Evolutionary conservation across 768 basidiomycete species (phyloP), one percentile per base, ranked within the genome.

Genomic region (Lactarius indigo): DNA sequence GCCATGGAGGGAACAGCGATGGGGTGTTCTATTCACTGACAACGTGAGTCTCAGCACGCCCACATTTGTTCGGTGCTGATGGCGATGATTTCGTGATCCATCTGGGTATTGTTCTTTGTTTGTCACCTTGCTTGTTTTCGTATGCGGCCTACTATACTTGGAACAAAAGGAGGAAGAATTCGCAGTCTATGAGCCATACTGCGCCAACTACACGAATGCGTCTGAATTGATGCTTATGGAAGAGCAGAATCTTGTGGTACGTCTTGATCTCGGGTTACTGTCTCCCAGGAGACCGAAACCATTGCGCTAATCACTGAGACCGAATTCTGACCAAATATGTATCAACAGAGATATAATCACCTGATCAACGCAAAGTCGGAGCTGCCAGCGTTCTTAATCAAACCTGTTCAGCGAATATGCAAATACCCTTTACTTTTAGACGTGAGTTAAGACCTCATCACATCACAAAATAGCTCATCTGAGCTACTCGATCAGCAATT

Each of bases 361-460:
- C 81, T 93, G 81, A 91, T 96, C 78, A 92, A 94, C 72, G 89
- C 89, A 73, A 91, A 91, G 76, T 89, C 91, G 74, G 97, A 99
- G 74, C 83, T 99, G 37, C 92, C 93, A 66, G 94, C 94, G 10
- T 96, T 98, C 79, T 86, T 98, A 67, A 98, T 98, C 83, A 98
- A 98, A 80, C 97, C 97, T 8, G 91, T 99, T 58, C 97, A 99
- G 77, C 88, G 97, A 68, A 90, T 98, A 71, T 97, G 96, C 85
- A 98, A 98, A 82, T 98, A 98, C 76, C 96, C 96, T 30, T 83
- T 99, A 17, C 85, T 98, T 28, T 87, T 99, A 72, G 91, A 92
- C 76, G 94, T 94, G 74, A 74, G 89, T 80, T 35, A 41, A 59
- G 64, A 61, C 59, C 62, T 70, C 60, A 71, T 58, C 59, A 63